Evolutionary conservation across 2,329 filamentous ascomycete species (phyloP).

Genomic region (Aureobasidium lini): DNA sequence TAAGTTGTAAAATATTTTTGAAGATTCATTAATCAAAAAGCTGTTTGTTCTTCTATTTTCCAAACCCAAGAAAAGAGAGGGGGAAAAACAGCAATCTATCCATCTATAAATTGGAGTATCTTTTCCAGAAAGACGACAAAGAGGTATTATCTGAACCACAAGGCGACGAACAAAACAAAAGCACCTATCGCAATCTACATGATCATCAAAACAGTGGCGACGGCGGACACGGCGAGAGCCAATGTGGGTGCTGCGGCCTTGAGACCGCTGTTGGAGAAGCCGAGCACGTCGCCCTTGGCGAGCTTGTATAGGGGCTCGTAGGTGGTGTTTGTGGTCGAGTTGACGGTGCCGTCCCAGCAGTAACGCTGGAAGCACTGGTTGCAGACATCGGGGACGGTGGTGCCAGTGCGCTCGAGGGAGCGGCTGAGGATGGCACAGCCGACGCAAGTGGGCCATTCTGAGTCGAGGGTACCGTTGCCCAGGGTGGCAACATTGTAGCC

Average conservation of each 20-base stretch:
- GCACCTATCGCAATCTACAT: background rate
- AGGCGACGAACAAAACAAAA: background rate
- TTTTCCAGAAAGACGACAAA: background rate
- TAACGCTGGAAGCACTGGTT: constrained; percentile 68
- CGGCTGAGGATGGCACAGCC: constrained; percentile 79
- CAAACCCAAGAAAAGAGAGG: too few species aligned
- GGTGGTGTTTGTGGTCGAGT: constrained; percentile 27
- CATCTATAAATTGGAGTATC: background rate
- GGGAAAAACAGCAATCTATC: background rate
- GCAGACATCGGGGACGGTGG: constrained; percentile 64
- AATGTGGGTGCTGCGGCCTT: background rate
- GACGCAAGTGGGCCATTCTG: constrained; percentile 73
- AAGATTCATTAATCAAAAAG: too few species aligned
- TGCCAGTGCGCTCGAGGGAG: constrained; percentile 64
- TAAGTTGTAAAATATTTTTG: too few species aligned
- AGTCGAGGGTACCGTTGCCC: constrained; percentile 69
- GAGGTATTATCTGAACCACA: background rate
- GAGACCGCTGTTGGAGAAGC: background rate
- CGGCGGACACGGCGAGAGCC: background rate
- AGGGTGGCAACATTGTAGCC: constrained; percentile 77
- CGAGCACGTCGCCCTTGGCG: background rate
- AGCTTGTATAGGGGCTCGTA: constrained; percentile 14
- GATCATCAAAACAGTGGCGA: background rate
- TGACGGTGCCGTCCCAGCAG: constrained; percentile 83
- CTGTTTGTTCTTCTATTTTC: too few species aligned